Base-by-base conservation (phyloP, 2,329 filamentous ascomycete genomes). In the Cercospora nicotianae region DNA sequence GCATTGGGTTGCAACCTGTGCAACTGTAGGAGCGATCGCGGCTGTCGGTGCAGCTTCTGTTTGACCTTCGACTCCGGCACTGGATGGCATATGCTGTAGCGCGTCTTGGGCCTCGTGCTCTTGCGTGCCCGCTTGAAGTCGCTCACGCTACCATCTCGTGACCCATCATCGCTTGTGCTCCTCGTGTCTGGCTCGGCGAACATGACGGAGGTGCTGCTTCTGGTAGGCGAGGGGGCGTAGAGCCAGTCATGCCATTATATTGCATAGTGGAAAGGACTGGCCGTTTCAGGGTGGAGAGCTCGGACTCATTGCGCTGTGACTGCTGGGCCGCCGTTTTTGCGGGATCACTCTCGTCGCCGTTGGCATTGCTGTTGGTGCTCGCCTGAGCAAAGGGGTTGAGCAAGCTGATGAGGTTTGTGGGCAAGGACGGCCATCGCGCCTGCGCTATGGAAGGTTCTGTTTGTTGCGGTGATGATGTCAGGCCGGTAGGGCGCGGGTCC, bases 21-120 rank as follows among this genome's bases (percentile, higher is more conserved):
- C 16, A 94, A 81, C 77, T 94, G 91, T 5, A 94, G 83, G 5
- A 93, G 80, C 18, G 93, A 80, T 63, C 87, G 87, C 10, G 91
- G 90, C 16, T 90, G 87, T 31, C 91, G 83, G 73, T 90, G 87
- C 13, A 90, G 83, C 75, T 90, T 90, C 75, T 89, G 78, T 62
- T 80, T 75, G 85, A 75, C 83, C 81, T 71, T 85, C 80, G 69
- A 87, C 76, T 74, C 84, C 82, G 70, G 90, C 83, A 67, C 90
- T 0, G 91, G 90, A 70, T 90, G 89, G 53, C 90, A 91, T 48
- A 93, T 83, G 63, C 87, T 83, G 77, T 87, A 93, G 6, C 83
- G 85, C 2, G 89, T 91, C 75, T 86, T 89, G 62, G 83, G 85
- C 67, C 87, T 68, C 51, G 70, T 70, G 42, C 66, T 72, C 63